Evolutionary conservation across 768 basidiomycete genomes (phyloP), one percentile per base, ranked within the genome.

Genomic region (Imleria badia): DNA sequence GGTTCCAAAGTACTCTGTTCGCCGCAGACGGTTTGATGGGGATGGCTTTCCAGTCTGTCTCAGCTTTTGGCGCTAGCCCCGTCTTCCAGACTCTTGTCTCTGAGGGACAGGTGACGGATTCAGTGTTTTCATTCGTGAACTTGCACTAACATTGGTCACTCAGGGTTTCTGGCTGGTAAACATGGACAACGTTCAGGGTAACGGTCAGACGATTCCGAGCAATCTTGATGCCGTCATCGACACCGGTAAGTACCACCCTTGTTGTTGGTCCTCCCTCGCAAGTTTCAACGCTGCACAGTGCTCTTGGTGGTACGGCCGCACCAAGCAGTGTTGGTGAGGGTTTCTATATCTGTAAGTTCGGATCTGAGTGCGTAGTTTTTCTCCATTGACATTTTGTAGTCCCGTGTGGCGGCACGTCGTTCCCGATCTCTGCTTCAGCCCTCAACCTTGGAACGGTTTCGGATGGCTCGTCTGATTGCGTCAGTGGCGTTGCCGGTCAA

Each of bases 381-480:
- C 10, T 41, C 26, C 13, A n/a, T n/a, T 52, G 29, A 48, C 34
- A 11, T 12, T 9, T 5, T 41, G 2, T 19, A 61, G 63, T 70
- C 55, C 71, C 67, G 17, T 75, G 73, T 60, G 71, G 68, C 45
- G 73, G 72, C 15, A 68, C 61, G 31, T 26, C 65, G 1, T 78
- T 74, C 64, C 38, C 51, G 14, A 66, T 79, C 59, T 52, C 63
- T n/a, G 31, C 66, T 2, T 57, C 50, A 15, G 62, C 56, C 40
- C 67, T 75, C 67, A 78, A 76, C 63, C 63, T 78, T 8, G 79
- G 78, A 9, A 47, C 45, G 1, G 48, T 66, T 14, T 48, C 38
- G 0, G 6, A 17, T 11, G 67, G 62, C n/a, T 67, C 66, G 12
- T 58, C 51, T 2, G 56, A 63, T 19, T 75, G 73, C 46, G 51